Base-by-base conservation (phyloP, 2,329 filamentous ascomycete genomes). In the Coniochaeta pulveracea region DNA sequence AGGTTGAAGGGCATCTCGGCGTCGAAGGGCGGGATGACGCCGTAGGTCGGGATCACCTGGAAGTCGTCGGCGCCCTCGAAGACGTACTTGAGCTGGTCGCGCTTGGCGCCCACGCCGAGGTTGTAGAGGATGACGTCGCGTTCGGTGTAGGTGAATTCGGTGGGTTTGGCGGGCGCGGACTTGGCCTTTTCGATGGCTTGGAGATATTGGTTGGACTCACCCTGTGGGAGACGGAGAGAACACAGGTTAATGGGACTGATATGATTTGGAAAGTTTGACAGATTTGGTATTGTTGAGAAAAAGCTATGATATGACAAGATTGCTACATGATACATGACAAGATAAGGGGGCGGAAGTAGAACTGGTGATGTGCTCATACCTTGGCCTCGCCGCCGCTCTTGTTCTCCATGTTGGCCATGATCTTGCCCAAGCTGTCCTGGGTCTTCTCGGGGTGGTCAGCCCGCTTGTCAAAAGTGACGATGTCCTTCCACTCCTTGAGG, bases 111-210 rank as follows among this genome's bases (percentile, higher is more conserved):
- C 40, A 98, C 60, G 39, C 89, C 89, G 26, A 98, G 70, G 63
- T 95, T 96, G 72, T 98, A 98, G 31, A 98, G 80, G 48, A 93
- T 91, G 33, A 81, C 69, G 55, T 98, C 91, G 47, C 77, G 79
- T 52, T 96, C 88, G 43, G 80, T 76, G 52, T 86, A 96, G 41
- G 68, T 70, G 63, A 84, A 96, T 48, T 82, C 73, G 35, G 83
- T 85, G 34, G 82, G 80, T 26, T 55, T 52, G 23, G 80, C 67
- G 55, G 86, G 72, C 30, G 77, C 68, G 48, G 76, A 72, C 63
- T 88, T 79, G 19, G 83, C 81, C 46, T 72, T 67, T 49, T 81
- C 74, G 49, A 95, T 95, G 48, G 77, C 77, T 36, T 72, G 66
- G 27, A 93, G 69, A 49, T 82, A 72, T 43, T 83, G 64, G 51